Percentiles rank a stretch among this genome's conserved stretches.
These are phyloP conservation scores for Metschnikowia santaceciliae DNA, from an alignment of 805 yeast genomes.

Conservation along the genomic window DNA sequence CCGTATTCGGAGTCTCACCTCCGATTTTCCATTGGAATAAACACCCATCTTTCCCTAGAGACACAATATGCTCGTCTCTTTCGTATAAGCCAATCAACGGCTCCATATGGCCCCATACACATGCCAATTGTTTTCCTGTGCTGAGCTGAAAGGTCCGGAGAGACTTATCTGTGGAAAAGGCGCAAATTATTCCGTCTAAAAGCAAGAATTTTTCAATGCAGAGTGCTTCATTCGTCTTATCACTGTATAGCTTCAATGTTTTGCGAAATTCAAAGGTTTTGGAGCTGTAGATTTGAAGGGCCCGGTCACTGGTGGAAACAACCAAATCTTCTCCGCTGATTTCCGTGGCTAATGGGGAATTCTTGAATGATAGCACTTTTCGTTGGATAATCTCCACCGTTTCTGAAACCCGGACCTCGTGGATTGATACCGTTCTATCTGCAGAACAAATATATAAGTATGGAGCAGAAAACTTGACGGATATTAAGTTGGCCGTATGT, in stretches of 20 bases:
- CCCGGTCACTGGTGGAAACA: slow-evolving; percentile 51
- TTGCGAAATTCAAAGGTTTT: slow-evolving; percentile 31
- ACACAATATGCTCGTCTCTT: slow-evolving; percentile 27
- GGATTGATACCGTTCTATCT: slow-evolving; percentile 58
- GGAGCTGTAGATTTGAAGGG: slow-evolving; percentile 37
- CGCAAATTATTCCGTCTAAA: slow-evolving; percentile 29
- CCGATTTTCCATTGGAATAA: slow-evolving; percentile 44
- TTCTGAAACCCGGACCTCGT: slow-evolving; percentile 26
- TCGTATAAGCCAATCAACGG: slow-evolving; percentile 41
- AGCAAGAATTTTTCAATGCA: slow-evolving; percentile 43
- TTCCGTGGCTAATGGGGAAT: slow-evolving; percentile 46
- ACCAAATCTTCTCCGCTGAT: slow-evolving; percentile 39
- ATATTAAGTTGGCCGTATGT: slow-evolving; percentile 52
- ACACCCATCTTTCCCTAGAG: slow-evolving; percentile 53
- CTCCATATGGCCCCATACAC: slow-evolving; percentile 55
- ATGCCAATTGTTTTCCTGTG: slow-evolving; percentile 44
- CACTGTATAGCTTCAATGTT: slow-evolving; percentile 40
- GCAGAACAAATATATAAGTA: slow-evolving; percentile 52
- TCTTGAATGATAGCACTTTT: slow-evolving; percentile 47
- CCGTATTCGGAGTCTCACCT: background rate
- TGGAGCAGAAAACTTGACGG: slow-evolving; percentile 27
- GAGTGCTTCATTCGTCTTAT: slow-evolving; percentile 37
- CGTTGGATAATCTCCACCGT: slow-evolving; percentile 28
- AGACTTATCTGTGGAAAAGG: slow-evolving; percentile 55
- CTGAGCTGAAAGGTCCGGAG: slow-evolving; percentile 45